Conservation (phyloP, 495 filamentous ascomycete genomes). For the Talaromyces proteolyticus region DNA sequence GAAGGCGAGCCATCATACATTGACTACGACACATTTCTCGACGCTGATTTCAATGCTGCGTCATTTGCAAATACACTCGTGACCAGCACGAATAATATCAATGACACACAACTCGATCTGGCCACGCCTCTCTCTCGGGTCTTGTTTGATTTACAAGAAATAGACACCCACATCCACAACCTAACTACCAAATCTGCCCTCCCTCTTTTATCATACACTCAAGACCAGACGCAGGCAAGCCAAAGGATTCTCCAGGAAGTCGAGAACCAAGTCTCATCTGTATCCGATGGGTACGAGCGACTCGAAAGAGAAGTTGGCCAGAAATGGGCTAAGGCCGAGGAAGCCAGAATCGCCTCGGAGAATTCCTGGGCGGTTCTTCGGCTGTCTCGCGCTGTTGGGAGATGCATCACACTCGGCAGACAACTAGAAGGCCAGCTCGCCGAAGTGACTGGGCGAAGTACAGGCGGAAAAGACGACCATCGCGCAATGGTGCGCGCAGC, state of each 20-base stretch:
- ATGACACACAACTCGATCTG: slow-evolving; percentile 84
- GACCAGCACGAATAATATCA: slow-evolving; percentile 83
- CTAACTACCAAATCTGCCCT: slow-evolving; percentile 82
- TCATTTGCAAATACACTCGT: slow-evolving; percentile 86
- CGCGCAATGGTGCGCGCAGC: slow-evolving; percentile 72
- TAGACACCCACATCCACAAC: slow-evolving; percentile 90
- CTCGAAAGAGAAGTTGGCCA: slow-evolving; percentile 77
- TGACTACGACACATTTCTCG: slow-evolving; percentile 90
- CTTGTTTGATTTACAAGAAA: slow-evolving; percentile 93
- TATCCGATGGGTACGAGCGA: slow-evolving; percentile 79
- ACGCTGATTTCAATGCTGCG: slow-evolving; percentile 72
- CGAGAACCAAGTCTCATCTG: slow-evolving; percentile 64
- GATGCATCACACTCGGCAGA: slow-evolving; percentile 72
- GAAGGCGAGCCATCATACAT: slow-evolving; percentile 72
- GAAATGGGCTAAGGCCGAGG: slow-evolving; percentile 74
- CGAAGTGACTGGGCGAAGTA: slow-evolving; percentile 47
- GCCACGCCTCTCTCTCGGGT: slow-evolving; percentile 90
- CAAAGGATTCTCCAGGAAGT: slow-evolving; percentile 63
- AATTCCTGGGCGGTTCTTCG: slow-evolving; percentile 74
- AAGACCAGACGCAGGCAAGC: slow-evolving; percentile 62
- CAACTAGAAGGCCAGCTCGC: slow-evolving; percentile 80
- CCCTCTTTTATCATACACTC: slow-evolving; percentile 75
- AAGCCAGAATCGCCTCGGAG: slow-evolving; percentile 65
- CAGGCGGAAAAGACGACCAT: slow-evolving; percentile 63
- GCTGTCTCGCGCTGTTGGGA: slow-evolving; percentile 65